Percentiles rank a stretch among this genome's conserved stretches.
These are phyloP conservation scores for Boeremia exigua DNA, from an alignment of 2,329 filamentous ascomycete species.

Conservation along the genomic window DNA sequence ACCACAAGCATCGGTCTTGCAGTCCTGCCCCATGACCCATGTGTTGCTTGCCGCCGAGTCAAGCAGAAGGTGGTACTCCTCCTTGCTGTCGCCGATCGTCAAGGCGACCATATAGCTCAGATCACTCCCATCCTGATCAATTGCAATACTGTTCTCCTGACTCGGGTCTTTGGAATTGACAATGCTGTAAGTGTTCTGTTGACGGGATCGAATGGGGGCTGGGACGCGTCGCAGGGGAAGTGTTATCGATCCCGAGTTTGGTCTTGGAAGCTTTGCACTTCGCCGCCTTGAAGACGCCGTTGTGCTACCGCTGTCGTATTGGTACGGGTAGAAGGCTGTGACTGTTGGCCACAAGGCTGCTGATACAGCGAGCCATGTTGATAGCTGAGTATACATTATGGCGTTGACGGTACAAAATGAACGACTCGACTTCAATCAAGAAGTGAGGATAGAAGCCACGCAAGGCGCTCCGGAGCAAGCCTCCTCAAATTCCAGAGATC, in stretches of 20 bases:
- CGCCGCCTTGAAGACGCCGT: slow-evolving; percentile 15
- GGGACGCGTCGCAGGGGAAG: slow-evolving; percentile 41
- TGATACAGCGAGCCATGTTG: slow-evolving; percentile 31
- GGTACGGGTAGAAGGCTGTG: slow-evolving; percentile 47
- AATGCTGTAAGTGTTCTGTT: slow-evolving; percentile 58
- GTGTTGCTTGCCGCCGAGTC: slow-evolving; percentile 69
- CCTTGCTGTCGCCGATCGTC: slow-evolving; percentile 56
- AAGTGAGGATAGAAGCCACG: slow-evolving; percentile 6
- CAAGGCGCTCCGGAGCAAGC: not conserved
- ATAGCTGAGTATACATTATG: slow-evolving; percentile 35
- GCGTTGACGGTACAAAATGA: not conserved
- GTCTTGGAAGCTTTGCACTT: slow-evolving; percentile 3
- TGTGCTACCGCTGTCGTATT: slow-evolving; percentile 21
- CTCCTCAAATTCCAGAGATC: slow-evolving; percentile 1
- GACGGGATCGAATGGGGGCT: slow-evolving; percentile 46
- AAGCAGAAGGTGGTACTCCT: slow-evolving; percentile 60
- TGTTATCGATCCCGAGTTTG: slow-evolving; percentile 20
- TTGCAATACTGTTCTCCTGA: slow-evolving; percentile 55
- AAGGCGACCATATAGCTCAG: slow-evolving; percentile 61
- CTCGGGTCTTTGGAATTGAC: slow-evolving; percentile 36
- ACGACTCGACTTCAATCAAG: slow-evolving; percentile 6
- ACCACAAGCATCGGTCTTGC: slow-evolving; percentile 69
- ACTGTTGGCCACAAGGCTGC: slow-evolving; percentile 34
- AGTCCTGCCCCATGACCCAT: slow-evolving; percentile 81
- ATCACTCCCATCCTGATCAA: slow-evolving; percentile 62